A percentile compares a stretch with the other conserved stretches of the same genome.
These are phyloP conservation scores for Leucocoprinus sp. DNA, from an alignment of 768 basidiomycete species.

Conservation along the genomic window DNA sequence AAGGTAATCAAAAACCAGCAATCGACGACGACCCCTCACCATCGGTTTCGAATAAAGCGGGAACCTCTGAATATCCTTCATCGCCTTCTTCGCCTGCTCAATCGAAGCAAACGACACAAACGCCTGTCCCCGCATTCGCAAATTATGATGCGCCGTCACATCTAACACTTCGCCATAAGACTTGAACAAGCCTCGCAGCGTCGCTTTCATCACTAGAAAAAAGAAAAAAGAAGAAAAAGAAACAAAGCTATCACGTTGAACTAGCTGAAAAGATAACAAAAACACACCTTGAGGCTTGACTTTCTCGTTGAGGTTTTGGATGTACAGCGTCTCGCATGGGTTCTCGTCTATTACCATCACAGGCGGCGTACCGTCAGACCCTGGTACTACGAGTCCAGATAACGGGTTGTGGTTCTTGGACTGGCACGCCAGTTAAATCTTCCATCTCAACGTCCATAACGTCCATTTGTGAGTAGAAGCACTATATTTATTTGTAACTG, in stretches of 20 bases:
- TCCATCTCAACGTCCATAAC: not conserved
- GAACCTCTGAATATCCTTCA: constrained; percentile 90
- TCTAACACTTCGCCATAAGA: constrained; percentile 89
- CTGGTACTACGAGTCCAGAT: no score
- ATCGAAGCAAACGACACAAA: constrained; percentile 87
- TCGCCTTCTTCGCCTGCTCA: constrained; percentile 70
- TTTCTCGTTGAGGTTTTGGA: constrained; percentile 95
- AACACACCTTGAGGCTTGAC: constrained; percentile 66
- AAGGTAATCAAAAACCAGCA: not conserved
- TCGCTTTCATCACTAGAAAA: constrained; percentile 87
- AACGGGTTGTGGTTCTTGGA: constrained; percentile 10
- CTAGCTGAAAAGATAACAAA: not conserved
- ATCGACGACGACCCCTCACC: constrained; percentile 37
- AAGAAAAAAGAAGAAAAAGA: no score
- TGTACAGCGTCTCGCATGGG: constrained; percentile 82
- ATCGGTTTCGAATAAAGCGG: constrained; percentile 96
- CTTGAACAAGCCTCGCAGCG: constrained; percentile 84
- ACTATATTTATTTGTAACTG: not conserved
- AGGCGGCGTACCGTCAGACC: no score
- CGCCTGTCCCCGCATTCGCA: constrained; percentile 98
- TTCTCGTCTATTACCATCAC: constrained; percentile 33
- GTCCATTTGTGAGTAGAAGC: not conserved
- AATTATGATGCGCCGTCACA: constrained; percentile 90
- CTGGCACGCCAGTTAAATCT: constrained; percentile 4
- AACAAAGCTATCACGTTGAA: no score